Base-by-base conservation (phyloP, 768 basidiomycete species). In the Suillus plorans region DNA sequence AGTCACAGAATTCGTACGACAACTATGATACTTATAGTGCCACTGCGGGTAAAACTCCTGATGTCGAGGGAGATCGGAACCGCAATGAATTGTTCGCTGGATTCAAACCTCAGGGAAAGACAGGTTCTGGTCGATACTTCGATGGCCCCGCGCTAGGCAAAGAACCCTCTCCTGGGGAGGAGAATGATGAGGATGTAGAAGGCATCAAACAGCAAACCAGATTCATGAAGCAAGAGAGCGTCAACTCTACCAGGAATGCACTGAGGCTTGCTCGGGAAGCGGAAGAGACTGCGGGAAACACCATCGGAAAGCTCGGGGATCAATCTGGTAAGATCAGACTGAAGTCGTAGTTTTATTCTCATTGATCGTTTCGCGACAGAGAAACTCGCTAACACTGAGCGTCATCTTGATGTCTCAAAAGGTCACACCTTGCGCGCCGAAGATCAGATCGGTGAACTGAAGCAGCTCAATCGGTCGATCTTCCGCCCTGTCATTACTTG, bases 151-250 rank as follows among this genome's bases (percentile, higher is more conserved):
- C 69, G 25, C 64, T 79, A 37, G 80, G 79, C 41, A 74, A 70
- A 37, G 82, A 83, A 41, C 84, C 85, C 42, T 69, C 81, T 58
- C 82, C 85, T 18, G 90, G 89, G 49, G 87, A 90, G 73, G 90
- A 91, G 73, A 87, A 86, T 60, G 92, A 94, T 1, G 93, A 95
- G 65, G 95, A 95, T 67, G 81, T 95, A 6, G 97, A 99, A 78
- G 94, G 90, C 31, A 98, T 99, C 78, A 98, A 97, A 79, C 87
- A 93, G 71, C 90, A 95, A 77, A 95, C 92, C 65, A 85, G 89
- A 63, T 92, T 86, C 71, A 74, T 91, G 66, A 99, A 99, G 79
- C 95, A 98, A 78, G 96, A 98, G 70, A 91, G 89, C 73, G 89
- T 96, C 56, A 89, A 86, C 62, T 91, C 92, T 18, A 92, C 95